Conservation (phyloP, 2,329 filamentous ascomycete species). For the Colletotrichum eleusines region DNA sequence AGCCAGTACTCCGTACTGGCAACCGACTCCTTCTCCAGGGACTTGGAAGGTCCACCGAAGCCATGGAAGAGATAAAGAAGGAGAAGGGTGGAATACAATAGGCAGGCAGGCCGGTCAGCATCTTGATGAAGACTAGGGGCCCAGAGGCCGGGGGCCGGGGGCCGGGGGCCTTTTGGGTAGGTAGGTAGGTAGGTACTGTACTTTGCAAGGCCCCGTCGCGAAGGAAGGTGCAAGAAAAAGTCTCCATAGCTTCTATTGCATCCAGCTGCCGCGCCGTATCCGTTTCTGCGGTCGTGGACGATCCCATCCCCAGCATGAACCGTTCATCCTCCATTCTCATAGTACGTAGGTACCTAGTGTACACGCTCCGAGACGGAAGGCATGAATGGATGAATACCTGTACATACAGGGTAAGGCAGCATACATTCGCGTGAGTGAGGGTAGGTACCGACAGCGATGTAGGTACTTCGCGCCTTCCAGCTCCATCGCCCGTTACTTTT, state of each 20-base stretch:
- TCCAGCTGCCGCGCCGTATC: slow-evolving; percentile 29
- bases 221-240: slow-evolving; percentile 3
- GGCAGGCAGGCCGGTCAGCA: neutral
- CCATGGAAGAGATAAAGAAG: neutral
- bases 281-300: neutral
- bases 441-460: slow-evolving; percentile 5
- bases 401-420: neutral
- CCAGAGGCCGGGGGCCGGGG: neutral
- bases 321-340: neutral
- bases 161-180: neutral
- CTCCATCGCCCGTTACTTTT: neutral
- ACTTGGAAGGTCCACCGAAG: slow-evolving; percentile 8
- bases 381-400: neutral
- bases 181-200: neutral
- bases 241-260: slow-evolving; percentile 40
- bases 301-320: neutral
- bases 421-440: neutral
- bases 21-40: neutral
- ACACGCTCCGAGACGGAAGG: neutral
- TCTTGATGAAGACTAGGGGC: slow-evolving; percentile 2
- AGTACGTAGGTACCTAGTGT: neutral
- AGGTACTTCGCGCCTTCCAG: neutral
- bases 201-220: slow-evolving; percentile 4
- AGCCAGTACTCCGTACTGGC: neutral
- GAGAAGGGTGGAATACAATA: neutral